Conservation (phyloP, 2,329 filamentous ascomycete species). For the Fusarium stilboides region DNA sequence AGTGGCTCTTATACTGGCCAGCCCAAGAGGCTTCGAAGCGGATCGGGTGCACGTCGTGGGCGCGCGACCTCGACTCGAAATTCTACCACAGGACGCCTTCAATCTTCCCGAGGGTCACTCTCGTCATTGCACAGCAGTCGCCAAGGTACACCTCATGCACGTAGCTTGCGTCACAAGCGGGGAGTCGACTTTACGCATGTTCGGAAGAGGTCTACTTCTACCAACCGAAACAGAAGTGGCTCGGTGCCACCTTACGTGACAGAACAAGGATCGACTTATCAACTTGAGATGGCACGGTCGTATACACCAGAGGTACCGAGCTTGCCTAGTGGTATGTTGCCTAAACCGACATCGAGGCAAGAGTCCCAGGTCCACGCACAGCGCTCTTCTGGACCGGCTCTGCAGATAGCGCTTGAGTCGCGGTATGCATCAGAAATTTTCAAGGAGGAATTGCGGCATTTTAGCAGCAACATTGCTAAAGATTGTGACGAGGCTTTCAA, state of each 20-base stretch:
- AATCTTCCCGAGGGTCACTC: slow-evolving; percentile 61
- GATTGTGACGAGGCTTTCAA: slow-evolving; percentile 96
- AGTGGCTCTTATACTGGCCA: slow-evolving; percentile 48
- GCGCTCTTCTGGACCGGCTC: slow-evolving; percentile 19
- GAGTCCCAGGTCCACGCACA: slow-evolving; percentile 20
- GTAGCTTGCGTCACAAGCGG: slow-evolving; percentile 64
- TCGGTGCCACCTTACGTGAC: slow-evolving; percentile 39
- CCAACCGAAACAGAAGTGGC: slow-evolving; percentile 42
- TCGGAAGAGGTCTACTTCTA: slow-evolving; percentile 58
- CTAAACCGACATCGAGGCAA: slow-evolving; percentile 43
- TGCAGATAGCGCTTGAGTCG: slow-evolving; percentile 32
- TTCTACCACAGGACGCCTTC: slow-evolving; percentile 51
- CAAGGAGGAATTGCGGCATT: slow-evolving; percentile 85
- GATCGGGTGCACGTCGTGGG: slow-evolving; percentile 54
- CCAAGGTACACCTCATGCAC: slow-evolving; percentile 60
- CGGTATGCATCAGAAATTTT: slow-evolving; percentile 56
- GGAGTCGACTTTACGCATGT: slow-evolving; percentile 69
- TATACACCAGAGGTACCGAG: slow-evolving; percentile 52
- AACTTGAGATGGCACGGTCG: slow-evolving; percentile 45
- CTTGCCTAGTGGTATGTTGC: slow-evolving; percentile 46
- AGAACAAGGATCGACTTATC: slow-evolving; percentile 40
- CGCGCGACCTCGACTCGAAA: slow-evolving; percentile 51
- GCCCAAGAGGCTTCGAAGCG: slow-evolving; percentile 54
- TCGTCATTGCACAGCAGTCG: slow-evolving; percentile 65
- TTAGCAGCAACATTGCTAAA: slow-evolving; percentile 87